These are phyloP conservation scores for Linanthus parryae DNA, from an alignment of 148 eudicot genomes.

Conservation along the genomic window DNA sequence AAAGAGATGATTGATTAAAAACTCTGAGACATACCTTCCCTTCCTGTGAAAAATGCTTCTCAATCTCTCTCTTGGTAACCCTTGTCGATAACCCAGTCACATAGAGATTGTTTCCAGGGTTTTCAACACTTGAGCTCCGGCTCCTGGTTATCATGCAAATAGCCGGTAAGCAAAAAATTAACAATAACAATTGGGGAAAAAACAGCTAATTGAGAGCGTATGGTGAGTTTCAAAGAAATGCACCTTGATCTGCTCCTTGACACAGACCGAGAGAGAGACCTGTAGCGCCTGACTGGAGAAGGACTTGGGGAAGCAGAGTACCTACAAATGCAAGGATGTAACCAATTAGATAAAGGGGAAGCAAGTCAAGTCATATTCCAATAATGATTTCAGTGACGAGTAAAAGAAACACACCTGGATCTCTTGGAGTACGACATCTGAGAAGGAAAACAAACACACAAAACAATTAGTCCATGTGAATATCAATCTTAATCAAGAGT, in stretches of 20 bases:
- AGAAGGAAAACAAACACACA: neutral
- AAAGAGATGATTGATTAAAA: no score
- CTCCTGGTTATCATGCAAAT: no score
- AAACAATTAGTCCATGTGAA: neutral
- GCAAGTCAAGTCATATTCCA: neutral
- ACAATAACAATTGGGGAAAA: neutral
- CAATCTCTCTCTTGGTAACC: slow-evolving; percentile 69
- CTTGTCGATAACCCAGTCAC: slow-evolving; percentile 86
- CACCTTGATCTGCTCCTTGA: slow-evolving; percentile 77
- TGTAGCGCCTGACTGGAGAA: slow-evolving; percentile 38
- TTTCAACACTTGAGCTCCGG: slow-evolving; percentile 61
- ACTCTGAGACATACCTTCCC: slow-evolving; percentile 79
- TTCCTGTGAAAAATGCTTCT: slow-evolving; percentile 82
- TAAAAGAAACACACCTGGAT: slow-evolving; percentile 43
- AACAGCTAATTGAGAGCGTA: neutral
- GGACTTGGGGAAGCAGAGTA: slow-evolving; percentile 66
- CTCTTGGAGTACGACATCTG: slow-evolving; percentile 83
- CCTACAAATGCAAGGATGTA: slow-evolving; percentile 6
- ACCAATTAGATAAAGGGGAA: neutral
- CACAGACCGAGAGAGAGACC: slow-evolving; percentile 38
- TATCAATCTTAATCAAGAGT: no score
- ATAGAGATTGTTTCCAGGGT: slow-evolving; percentile 93
- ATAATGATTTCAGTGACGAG: neutral
- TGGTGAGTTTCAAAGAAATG: neutral
- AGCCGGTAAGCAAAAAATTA: no score